Evolutionary conservation across 108 stramenopile genomes (phyloP), one percentile per base, ranked within the genome.

Genomic region (Hondaea fermentalgiana): DNA sequence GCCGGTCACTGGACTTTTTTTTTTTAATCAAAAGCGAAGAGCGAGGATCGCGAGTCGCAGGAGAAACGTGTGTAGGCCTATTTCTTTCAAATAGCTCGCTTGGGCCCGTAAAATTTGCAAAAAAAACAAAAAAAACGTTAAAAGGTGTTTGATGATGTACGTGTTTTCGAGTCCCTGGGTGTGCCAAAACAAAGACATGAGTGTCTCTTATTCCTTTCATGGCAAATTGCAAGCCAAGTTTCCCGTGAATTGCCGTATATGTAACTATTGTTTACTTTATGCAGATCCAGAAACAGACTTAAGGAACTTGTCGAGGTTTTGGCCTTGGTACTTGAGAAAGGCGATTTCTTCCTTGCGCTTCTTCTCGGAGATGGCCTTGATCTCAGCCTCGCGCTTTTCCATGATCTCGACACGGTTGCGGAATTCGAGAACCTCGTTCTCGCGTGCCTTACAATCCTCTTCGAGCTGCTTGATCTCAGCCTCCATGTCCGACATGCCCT

Each of bases 311-410:
- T 95, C 94, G 47, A 95, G 91, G 59, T 95, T 93, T 92, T 95
- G 93, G 72, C 93, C 92, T 69, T 95, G 94, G 89, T 95, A 93
- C 89, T 93, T 93, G 42, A 95, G 90, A 53, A 94, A 94, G 71
- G 92, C 93, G 12, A 94, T 58, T 58, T 94, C 93, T 71, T 94
- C 94, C 71, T 93, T 93, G 42, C 94, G 90, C 58, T 90, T 92
- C 91, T 93, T 92, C 29, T 94, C 93, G 28, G 92, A 93, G 5
- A 94, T 44, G 5, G 87, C 88, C 6, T 91, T 89, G 47, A 83
- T 58, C 89, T 94, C 94, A 35, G 51, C 55, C 60, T 92, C 91
- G 21, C 94, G 60, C 89, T 92, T 93, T 53, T 94, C 94, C 28
- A 94, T 91, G 87, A 94, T 90, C 19, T 94, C 93, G 19, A 92